Evolutionary conservation across 164 flowering plant species (phyloP).

Genomic region (Chloranthus sessilifolius): DNA sequence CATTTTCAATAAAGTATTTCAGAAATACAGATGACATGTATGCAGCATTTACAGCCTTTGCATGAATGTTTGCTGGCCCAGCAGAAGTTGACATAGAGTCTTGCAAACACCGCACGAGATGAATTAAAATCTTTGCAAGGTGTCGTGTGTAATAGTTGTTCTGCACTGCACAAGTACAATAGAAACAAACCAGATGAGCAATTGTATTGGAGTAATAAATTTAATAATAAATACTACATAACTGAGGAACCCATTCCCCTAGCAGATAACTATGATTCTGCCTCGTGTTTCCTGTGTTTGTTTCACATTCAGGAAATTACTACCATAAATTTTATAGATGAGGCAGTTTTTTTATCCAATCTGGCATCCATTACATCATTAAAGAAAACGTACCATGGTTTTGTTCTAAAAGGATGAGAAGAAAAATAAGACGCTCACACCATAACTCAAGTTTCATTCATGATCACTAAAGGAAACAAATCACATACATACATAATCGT

Average conservation of each 20-base stretch:
- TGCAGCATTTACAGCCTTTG: conserved; percentile 76
- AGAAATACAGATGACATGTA: conserved; percentile 72
- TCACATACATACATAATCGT: no score
- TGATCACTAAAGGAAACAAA: no score
- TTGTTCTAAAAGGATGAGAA: no score
- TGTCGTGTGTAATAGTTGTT: conserved; percentile 80
- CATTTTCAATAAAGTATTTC: conserved; percentile 77
- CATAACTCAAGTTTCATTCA: no score
- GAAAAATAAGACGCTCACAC: no score
- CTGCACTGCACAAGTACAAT: conserved; percentile 47
- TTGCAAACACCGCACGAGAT: conserved; percentile 75
- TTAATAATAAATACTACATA: neutral
- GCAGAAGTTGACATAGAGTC: conserved; percentile 54
- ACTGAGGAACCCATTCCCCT: neutral
- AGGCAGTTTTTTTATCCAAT: no score
- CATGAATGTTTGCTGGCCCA: conserved; percentile 28
- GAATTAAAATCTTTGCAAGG: conserved; percentile 83
- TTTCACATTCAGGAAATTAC: no score
- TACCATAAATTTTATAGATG: no score
- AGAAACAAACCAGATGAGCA: conserved; percentile 8
- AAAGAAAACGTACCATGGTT: no score
- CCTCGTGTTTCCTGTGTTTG: no score
- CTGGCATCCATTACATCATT: no score
- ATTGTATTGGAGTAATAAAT: neutral
- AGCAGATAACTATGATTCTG: no score